Base-by-base conservation (phyloP, 345 rosid species). In the Combretum micranthum region DNA sequence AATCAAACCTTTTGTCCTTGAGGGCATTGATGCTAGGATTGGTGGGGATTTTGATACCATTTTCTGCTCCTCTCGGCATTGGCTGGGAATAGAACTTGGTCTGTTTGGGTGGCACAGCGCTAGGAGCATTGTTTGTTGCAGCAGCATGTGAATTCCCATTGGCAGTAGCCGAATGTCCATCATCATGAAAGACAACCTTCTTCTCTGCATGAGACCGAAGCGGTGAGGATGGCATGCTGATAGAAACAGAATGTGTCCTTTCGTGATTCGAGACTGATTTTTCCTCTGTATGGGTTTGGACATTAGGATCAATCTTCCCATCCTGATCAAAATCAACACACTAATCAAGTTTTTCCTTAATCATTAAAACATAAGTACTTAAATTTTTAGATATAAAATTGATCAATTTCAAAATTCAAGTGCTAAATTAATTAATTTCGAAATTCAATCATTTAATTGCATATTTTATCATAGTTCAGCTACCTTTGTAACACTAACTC, bases 201-300 rank as follows among this genome's bases (percentile, higher is more conserved):
- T 72, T 76, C 6, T 44, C 18, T 50, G 55, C 61, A 8, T 47
- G 22, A 12, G 68, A 56, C 64, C 23, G 61, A n/a, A 22, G 4
- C 2, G 84, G 85, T 53, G 92, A 77, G 25, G 64, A 44, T 19
- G 92, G 87, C 92, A 87, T 80, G 79, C 91, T 82, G 62, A 85
- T 70, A 2, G 89, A 87, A 62, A 74, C 49, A 21, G 77, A 62
- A 42, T 65, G 77, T 59, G 25, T 51, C 20, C 72, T 68, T 49
- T 50, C 73, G 50, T 32, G 39, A 5, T 32, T 32, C 5, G 39
- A 32, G 39, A 32, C 10, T 32, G 2, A 4, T 32, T 32, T 32
- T 32, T 32, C 39, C 39, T 7, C 39, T 11, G 39, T 32, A 11
- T 32, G 39, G 9, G 39, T 32, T 32, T 32, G 9, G 39, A 32